A percentile compares a stretch with the other conserved stretches of the same genome.
Evolutionary conservation across 805 yeast genomes (phyloP).

Genomic region (Ogataea thermomethanolica): DNA sequence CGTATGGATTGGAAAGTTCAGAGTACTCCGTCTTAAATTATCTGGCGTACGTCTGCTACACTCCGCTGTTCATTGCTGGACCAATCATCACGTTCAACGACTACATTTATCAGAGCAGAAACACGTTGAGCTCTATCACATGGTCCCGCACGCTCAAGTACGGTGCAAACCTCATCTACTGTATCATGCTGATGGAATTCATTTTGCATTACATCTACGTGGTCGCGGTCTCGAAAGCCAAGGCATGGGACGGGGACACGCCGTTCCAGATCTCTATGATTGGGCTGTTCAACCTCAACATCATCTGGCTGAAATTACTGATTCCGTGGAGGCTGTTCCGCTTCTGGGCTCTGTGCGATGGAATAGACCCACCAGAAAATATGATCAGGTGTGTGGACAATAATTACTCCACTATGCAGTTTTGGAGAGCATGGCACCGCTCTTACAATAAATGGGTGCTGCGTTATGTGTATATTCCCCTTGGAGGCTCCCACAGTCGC

Average conservation of each 20-base stretch:
- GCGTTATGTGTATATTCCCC: conserved; percentile 83
- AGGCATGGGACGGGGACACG: conserved; percentile 85
- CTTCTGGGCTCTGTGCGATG: conserved; percentile 89
- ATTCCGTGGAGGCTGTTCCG: conserved; percentile 97
- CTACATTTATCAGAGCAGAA: conserved; percentile 67
- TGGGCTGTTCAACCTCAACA: conserved; percentile 82
- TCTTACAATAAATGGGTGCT: conserved; percentile 88
- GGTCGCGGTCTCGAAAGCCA: conserved; percentile 84
- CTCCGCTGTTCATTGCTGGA: conserved; percentile 93
- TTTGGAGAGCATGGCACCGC: conserved; percentile 99
- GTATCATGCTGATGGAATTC: conserved; percentile 85
- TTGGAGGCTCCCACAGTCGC: conserved; percentile 78
- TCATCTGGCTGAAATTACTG: conserved; percentile 88
- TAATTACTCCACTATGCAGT: conserved; percentile 88
- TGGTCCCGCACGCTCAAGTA: conserved; percentile 52
- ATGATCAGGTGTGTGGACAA: conserved; percentile 96
- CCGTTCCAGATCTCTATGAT: conserved; percentile 95
- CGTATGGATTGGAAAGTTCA: conserved; percentile 54
- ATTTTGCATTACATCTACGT: conserved; percentile 85
- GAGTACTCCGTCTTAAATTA: conserved; percentile 67
- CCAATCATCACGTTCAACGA: conserved; percentile 94
- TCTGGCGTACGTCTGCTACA: conserved; percentile 71
- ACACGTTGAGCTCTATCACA: conserved; percentile 58
- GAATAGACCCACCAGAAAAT: conserved; percentile 94
- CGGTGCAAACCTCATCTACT: conserved; percentile 63